Evolutionary conservation across 495 filamentous ascomycete genomes (phyloP).

Genomic region (Collariella sp.): DNA sequence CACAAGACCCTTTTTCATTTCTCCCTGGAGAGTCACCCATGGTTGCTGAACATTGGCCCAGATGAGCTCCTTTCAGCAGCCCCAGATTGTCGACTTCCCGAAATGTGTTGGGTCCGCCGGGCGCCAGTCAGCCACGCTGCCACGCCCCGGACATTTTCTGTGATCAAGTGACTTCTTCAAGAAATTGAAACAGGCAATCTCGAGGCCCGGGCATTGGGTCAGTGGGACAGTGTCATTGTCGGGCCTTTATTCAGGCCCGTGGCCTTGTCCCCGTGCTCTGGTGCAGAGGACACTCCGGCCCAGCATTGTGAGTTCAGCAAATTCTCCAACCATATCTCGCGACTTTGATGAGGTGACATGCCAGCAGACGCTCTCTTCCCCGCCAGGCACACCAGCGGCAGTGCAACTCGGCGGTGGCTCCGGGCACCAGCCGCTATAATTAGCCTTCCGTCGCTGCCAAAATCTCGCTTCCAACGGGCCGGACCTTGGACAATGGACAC

Average conservation of each 20-base stretch:
- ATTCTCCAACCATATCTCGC: no score
- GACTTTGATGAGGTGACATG: no score
- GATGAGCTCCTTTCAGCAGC: not conserved
- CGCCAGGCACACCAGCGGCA: no score
- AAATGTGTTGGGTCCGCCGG: not conserved
- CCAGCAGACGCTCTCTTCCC: no score
- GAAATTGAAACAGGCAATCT: not conserved
- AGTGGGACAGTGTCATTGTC: not conserved
- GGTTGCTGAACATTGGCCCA: not conserved
- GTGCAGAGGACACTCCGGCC: not conserved
- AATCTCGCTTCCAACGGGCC: no score
- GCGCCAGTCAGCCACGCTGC: not conserved
- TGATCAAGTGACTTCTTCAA: conserved; percentile 15
- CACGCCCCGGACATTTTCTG: not conserved
- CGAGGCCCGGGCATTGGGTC: not conserved
- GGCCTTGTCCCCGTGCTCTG: not conserved
- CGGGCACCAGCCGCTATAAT: no score
- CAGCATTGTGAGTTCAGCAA: not conserved
- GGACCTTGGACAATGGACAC: no score
- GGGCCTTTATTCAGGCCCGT: not conserved
- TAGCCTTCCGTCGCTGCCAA: no score
- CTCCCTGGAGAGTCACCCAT: not conserved
- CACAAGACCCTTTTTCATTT: no score
- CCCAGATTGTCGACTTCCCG: not conserved
- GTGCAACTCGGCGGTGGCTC: no score